Evolutionary conservation across 176 grass and related monocot genomes (phyloP).

Genomic region (Eleusine coracana): DNA sequence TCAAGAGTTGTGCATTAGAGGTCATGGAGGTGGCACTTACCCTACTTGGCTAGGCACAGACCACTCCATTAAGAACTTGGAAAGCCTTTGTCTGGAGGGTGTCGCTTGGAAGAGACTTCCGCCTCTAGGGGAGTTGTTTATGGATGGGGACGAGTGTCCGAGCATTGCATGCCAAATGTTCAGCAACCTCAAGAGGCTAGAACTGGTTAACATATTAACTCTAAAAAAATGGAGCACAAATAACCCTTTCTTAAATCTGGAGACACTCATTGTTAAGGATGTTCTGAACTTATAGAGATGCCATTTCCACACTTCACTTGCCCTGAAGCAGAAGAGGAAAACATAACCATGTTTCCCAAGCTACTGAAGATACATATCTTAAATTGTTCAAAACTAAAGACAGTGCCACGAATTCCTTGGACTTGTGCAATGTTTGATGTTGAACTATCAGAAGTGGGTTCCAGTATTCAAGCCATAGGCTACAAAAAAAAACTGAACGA

Average conservation of each 20-base stretch:
- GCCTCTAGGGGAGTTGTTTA: neutral
- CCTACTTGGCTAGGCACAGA: neutral
- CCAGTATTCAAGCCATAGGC: fast-evolving
- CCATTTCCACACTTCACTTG: neutral
- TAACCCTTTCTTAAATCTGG: neutral
- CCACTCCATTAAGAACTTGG: neutral
- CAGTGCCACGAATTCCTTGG: slow-evolving; percentile 6
- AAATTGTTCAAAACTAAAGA: neutral
- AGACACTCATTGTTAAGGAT: neutral
- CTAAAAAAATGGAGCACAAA: neutral
- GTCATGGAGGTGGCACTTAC: slow-evolving; percentile 1
- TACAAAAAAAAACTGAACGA: neutral
- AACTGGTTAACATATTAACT: neutral
- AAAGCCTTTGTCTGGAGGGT: neutral
- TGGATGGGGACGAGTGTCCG: neutral
- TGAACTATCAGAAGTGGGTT: fast-evolving
- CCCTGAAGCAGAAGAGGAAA: neutral
- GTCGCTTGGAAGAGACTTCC: neutral
- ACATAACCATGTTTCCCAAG: neutral
- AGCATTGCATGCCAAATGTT: neutral
- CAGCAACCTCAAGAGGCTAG: neutral
- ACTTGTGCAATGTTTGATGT: neutral
- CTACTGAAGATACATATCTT: fast-evolving
- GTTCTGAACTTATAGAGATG: neutral
- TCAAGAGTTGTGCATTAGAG: neutral